These are phyloP conservation scores for Thielaviopsis euricoi DNA, from an alignment of 2,329 filamentous ascomycete species.

Conservation along the genomic window DNA sequence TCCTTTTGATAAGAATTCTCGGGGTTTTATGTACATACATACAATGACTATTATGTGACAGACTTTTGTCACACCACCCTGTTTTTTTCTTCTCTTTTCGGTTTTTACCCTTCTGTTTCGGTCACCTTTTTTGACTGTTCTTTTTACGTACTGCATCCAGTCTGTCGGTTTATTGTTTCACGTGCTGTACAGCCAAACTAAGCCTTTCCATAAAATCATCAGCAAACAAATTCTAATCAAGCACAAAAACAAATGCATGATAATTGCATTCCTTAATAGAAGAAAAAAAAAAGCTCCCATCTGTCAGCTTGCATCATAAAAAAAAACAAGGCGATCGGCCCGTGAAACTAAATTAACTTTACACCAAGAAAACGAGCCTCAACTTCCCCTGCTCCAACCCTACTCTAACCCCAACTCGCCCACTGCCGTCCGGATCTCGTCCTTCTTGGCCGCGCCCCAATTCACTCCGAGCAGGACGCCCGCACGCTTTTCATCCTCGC, in stretches of 20 bases:
- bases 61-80: not conserved
- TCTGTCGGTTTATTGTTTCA: not conserved
- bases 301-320: no score
- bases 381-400: not conserved
- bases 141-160: not conserved
- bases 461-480: conserved; percentile 34
- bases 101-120: no score
- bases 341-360: no score
- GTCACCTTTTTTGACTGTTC: not conserved
- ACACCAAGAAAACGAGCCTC: no score
- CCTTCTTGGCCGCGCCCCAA: conserved; percentile 38
- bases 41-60: no score
- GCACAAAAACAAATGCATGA: not conserved
- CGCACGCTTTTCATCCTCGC: conserved; percentile 16
- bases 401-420: conserved; percentile 25
- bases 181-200: not conserved
- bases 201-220: no score
- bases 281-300: no score
- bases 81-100: not conserved
- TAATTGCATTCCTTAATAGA: no score
- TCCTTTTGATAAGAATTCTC: not conserved
- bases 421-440: conserved; percentile 26
- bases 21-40: no score
- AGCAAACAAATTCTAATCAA: not conserved
- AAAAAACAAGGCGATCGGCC: no score